Base-by-base conservation (phyloP, 192 early-diverging fungal species). In the Gonapodya prolifera region DNA sequence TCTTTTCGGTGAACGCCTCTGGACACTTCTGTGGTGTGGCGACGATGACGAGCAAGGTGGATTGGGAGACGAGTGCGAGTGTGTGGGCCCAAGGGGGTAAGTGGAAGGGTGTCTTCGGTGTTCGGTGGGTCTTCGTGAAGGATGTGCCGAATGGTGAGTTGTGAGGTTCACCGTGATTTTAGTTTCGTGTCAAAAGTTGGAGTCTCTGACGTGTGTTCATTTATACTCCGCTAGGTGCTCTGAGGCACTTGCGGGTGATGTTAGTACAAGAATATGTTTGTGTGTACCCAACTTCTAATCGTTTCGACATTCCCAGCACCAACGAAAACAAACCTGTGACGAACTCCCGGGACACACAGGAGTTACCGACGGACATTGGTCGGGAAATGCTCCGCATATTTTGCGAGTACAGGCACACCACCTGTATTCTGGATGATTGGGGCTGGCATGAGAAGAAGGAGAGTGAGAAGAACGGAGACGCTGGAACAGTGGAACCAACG, bases 281-380 rank as follows among this genome's bases (percentile, higher is more conserved):
- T n/a, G 69, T 69, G 17, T 17, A n/a, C 17, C 17, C 17, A 69
- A 69, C 17, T n/a, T 17, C n/a, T 69, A 69, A 69, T n/a, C 45
- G 82, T 83, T 75, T 8, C 75, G 34, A 35, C 77, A 30, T 82
- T 79, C 28, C 1, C 79, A 84, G 82, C 33, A 45, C 80, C 28
- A 88, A 88, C 70, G 85, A 88, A 69, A 84, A 85, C 78, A 88
- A 88, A 75, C 85, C 88, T 2, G 84, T 89, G 16, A 86, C 86
- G 70, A 89, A 89, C 78, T 84, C 83, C n/a, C 83, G 88, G 0
- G 88, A 89, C 73, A 89, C 88, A 2, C 88, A 89, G 45, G 87
- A 89, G 35, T 33, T 89, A 1, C 69, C 75, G 33, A 32, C 77
- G 1, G 83, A 82, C 2, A 73, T 87, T 75, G 88, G 88, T 34